These are phyloP conservation scores for Bremia lactucae DNA, from an alignment of 352 stramenopile species.

Conservation along the genomic window DNA sequence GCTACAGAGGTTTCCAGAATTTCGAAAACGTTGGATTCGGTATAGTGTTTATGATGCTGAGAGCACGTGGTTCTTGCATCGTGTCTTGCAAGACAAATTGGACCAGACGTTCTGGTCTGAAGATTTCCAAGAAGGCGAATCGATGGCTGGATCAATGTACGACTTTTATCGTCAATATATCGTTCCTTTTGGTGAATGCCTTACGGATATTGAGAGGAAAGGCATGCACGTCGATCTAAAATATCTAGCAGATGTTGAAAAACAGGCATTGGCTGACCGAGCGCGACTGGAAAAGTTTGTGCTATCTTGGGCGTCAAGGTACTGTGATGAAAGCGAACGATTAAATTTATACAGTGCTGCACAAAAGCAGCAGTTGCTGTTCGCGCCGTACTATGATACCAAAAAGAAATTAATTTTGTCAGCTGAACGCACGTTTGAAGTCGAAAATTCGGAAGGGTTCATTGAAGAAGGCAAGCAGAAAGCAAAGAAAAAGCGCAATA, in stretches of 20 bases:
- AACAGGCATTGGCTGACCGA: conserved; percentile 85
- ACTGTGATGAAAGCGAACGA: conserved; percentile 89
- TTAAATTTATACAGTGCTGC: conserved; percentile 91
- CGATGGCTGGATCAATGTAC: conserved; percentile 77
- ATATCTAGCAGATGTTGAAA: conserved; percentile 89
- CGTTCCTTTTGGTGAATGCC: conserved; percentile 94
- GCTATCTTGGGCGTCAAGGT: conserved; percentile 86
- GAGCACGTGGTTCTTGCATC: conserved; percentile 92
- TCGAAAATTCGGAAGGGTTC: conserved; percentile 68
- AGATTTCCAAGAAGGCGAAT: conserved; percentile 5
- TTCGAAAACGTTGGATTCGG: conserved; percentile 88
- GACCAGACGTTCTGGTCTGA: conserved; percentile 85
- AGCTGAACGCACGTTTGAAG: conserved; percentile 59
- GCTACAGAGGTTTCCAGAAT: conserved; percentile 79
- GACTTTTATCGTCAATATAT: conserved; percentile 97
- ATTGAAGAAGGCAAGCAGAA: conserved; percentile 63
- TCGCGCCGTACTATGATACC: conserved; percentile 80
- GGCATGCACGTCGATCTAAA: conserved; percentile 84
- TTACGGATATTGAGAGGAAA: conserved; percentile 97
- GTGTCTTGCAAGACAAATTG: conserved; percentile 85
- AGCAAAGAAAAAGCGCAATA: conserved; percentile 71
- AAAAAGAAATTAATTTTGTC: conserved; percentile 67
- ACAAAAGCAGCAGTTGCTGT: conserved; percentile 95
- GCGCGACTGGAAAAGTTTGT: conserved; percentile 74
- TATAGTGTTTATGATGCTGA: conserved; percentile 97